These are phyloP conservation scores for Ophiostoma populinum DNA, from an alignment of 2,329 filamentous ascomycete genomes.

Conservation along the genomic window DNA sequence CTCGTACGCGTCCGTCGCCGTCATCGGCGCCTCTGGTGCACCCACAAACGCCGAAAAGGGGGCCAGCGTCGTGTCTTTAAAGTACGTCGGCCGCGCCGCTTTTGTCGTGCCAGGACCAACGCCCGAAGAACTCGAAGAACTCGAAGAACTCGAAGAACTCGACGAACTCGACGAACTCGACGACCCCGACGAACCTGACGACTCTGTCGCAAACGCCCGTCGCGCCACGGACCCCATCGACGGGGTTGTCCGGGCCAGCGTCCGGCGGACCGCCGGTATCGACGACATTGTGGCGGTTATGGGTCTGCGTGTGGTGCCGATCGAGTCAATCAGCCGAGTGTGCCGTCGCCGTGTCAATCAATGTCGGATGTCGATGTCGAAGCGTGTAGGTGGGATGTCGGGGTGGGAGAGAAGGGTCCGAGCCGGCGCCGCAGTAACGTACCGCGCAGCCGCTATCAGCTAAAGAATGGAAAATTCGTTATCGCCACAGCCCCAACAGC, in stretches of 20 bases:
- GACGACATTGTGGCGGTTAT: not conserved
- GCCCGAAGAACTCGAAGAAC: slow-evolving; percentile 2
- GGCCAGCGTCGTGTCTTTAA: slow-evolving; percentile 39
- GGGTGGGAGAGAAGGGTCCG: slow-evolving; percentile 2
- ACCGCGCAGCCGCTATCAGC: too few species aligned
- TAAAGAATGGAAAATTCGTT: not conserved
- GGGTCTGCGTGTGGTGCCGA: not conserved
- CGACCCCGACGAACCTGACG: slow-evolving; percentile 13
- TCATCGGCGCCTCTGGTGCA: slow-evolving; percentile 23
- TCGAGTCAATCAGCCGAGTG: too few species aligned
- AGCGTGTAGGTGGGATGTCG: not conserved
- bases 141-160: slow-evolving; percentile 10
- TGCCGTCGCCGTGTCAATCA: too few species aligned
- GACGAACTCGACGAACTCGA: slow-evolving; percentile 8
- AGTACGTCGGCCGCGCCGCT: slow-evolving; percentile 31
- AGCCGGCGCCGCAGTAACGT: too few species aligned
- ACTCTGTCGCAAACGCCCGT: slow-evolving; percentile 29
- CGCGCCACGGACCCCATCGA: slow-evolving; percentile 12
- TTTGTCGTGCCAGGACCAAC: slow-evolving; percentile 8
- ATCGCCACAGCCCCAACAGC: too few species aligned
- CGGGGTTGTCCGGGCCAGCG: slow-evolving; percentile 2
- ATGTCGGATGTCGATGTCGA: too few species aligned
- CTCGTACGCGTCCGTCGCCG: slow-evolving; percentile 37
- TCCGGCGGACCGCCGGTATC: slow-evolving; percentile 9
- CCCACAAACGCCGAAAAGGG: slow-evolving; percentile 41